phyloP scores from a whole-genome alignment of 495 filamentous ascomycete species.

The Neurospora sp. region DNA sequence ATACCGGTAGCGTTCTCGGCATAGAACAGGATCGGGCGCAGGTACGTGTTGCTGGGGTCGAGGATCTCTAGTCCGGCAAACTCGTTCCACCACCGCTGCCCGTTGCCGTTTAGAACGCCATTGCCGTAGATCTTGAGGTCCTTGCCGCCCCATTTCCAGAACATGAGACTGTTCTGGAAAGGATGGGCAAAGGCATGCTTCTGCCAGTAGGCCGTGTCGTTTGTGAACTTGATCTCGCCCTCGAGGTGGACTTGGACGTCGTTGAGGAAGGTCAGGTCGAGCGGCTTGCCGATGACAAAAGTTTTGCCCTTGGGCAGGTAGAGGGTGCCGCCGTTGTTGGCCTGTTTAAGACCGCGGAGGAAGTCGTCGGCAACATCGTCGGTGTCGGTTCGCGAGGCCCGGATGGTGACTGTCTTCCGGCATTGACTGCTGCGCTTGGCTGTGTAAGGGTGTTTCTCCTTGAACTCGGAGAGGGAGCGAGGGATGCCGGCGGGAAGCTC shows the following conservation, averaged over 20 bases:
- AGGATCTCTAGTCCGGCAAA: slow-evolving; percentile 26
- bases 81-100: slow-evolving; percentile 31
- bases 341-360: slow-evolving; percentile 38
- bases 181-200: slow-evolving; percentile 44
- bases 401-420: slow-evolving; percentile 39
- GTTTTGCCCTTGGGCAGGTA: slow-evolving; percentile 39
- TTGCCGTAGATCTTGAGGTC: slow-evolving; percentile 47
- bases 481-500: slow-evolving; percentile 20
- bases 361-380: slow-evolving; percentile 48
- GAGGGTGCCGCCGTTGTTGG: slow-evolving; percentile 45
- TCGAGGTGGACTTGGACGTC: slow-evolving; percentile 48
- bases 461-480: slow-evolving; percentile 20
- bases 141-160: slow-evolving; percentile 50
- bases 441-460: slow-evolving; percentile 19
- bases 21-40: slow-evolving; percentile 46
- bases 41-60: slow-evolving; percentile 41
- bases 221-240: slow-evolving; percentile 49
- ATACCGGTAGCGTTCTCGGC: slow-evolving; percentile 47
- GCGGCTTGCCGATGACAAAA: slow-evolving; percentile 46
- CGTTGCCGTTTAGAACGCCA: slow-evolving; percentile 47
- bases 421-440: not conserved
- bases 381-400: slow-evolving; percentile 38
- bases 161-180: slow-evolving; percentile 52
- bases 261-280: slow-evolving; percentile 47
- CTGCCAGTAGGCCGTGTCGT: slow-evolving; percentile 51